Percentiles rank a stretch among this genome's conserved stretches.
phyloP scores from a whole-genome alignment of 2,329 filamentous ascomycete species.

The Botrytis tulipae region DNA sequence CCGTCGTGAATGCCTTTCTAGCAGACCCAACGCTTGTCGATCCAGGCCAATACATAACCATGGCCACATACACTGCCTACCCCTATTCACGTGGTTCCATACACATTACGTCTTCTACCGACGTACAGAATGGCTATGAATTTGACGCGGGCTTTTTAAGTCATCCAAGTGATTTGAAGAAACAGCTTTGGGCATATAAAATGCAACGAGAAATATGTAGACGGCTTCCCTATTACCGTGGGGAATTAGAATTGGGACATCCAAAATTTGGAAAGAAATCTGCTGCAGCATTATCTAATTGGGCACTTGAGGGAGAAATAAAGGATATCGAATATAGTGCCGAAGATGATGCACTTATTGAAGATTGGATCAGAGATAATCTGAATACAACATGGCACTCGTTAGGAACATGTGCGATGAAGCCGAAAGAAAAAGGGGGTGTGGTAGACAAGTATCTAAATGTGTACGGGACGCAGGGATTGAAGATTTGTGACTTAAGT shows the following conservation, averaged over 20 bases:
- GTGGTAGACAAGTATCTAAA: conserved; percentile 43
- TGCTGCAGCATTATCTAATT: conserved; percentile 40
- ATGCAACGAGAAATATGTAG: conserved; percentile 60
- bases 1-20: conserved; percentile 48
- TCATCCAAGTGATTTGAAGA: conserved; percentile 56
- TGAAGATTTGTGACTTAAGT: conserved; percentile 47
- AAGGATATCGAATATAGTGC: conserved; percentile 42
- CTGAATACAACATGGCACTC: conserved; percentile 44
- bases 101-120: conserved; percentile 52
- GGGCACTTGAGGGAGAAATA: conserved; percentile 27
- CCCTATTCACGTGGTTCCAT: conserved; percentile 60
- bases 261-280: conserved; percentile 47
- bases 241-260: conserved; percentile 46
- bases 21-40: conserved; percentile 44
- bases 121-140: conserved; percentile 47
- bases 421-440: conserved; percentile 39
- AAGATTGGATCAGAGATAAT: conserved; percentile 44
- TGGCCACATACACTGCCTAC: conserved; percentile 55
- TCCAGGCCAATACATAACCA: conserved; percentile 50
- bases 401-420: conserved; percentile 44
- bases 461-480: conserved; percentile 42
- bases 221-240: conserved; percentile 51
- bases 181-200: conserved; percentile 63
- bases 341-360: conserved; percentile 41
- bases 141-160: conserved; percentile 59